phyloP scores from a whole-genome alignment of 805 yeast genomes.

The Pichia nanzhaoensis region DNA sequence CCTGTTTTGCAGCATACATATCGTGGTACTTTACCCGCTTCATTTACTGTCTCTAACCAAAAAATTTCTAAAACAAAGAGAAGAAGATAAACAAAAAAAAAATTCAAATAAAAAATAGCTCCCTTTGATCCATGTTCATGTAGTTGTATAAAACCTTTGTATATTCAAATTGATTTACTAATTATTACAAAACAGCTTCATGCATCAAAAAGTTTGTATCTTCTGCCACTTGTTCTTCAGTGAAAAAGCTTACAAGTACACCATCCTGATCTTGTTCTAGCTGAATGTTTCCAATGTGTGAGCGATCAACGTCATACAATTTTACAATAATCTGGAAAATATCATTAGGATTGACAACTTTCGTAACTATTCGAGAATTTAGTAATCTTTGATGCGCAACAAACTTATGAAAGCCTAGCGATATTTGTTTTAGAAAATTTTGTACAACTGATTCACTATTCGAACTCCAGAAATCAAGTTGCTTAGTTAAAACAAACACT shows the following conservation, averaged over 20 bases:
- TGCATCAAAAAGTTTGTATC: constrained; percentile 9
- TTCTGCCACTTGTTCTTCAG: constrained; percentile 1
- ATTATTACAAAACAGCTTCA: neutral
- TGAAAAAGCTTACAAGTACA: constrained; percentile 9
- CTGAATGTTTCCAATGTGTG: constrained; percentile 11
- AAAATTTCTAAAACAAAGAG: constrained; percentile 6
- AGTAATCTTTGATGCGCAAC: neutral
- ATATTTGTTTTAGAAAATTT: constrained; percentile 3
- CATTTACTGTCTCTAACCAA: constrained; percentile 16
- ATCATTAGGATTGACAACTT: constrained; percentile 3
- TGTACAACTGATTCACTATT: neutral
- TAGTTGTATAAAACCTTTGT: neutral
- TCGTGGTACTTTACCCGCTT: constrained; percentile 72
- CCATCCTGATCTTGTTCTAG: constrained; percentile 13
- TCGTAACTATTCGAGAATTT: neutral
- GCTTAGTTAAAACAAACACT: constrained; percentile 4
- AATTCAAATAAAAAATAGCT: no score
- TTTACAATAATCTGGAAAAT: constrained; percentile 7
- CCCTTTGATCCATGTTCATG: neutral
- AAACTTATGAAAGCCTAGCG: constrained; percentile 2
- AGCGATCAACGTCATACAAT: constrained; percentile 13
- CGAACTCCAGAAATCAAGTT: constrained; percentile 3
- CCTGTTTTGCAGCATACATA: constrained; percentile 73
- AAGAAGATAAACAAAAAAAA: neutral
- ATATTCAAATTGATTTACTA: no score